phyloP scores from a whole-genome alignment of 768 basidiomycete species.

The Nidula microcarpa region DNA sequence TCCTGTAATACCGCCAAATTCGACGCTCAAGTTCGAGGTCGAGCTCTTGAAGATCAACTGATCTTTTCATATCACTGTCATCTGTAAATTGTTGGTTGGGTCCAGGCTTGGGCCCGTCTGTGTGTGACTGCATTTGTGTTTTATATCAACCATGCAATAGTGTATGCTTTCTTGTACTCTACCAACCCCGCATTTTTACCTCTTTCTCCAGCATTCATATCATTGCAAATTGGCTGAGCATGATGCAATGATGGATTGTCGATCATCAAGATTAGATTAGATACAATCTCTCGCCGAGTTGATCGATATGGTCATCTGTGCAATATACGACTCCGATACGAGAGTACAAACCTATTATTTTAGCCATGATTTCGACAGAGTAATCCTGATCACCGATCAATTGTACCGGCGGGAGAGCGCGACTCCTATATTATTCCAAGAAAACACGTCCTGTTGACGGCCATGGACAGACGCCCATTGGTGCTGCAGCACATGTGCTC shows the following conservation, averaged over 20 bases:
- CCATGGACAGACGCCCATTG: too few relatives aligned
- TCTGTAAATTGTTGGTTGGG: slow-evolving; percentile 5
- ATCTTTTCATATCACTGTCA: slow-evolving; percentile 3
- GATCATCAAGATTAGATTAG: slow-evolving; percentile 10
- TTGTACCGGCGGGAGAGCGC: too few relatives aligned
- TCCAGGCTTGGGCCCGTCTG: slow-evolving; percentile 8
- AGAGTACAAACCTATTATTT: too few relatives aligned
- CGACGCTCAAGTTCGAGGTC: slow-evolving; percentile 78
- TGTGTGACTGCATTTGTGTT: slow-evolving; percentile 15
- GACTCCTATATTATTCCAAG: too few relatives aligned
- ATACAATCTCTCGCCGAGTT: not conserved
- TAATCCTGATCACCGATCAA: too few relatives aligned
- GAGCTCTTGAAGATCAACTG: slow-evolving; percentile 72
- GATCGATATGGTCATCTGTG: too few relatives aligned
- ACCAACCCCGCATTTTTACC: slow-evolving; percentile 1
- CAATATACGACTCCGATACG: too few relatives aligned
- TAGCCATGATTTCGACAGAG: too few relatives aligned
- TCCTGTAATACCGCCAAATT: slow-evolving; percentile 74
- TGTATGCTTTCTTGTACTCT: slow-evolving; percentile 22
- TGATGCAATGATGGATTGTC: slow-evolving; percentile 5
- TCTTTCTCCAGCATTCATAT: slow-evolving; percentile 2
- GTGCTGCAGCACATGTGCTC: too few relatives aligned
- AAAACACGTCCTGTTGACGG: too few relatives aligned
- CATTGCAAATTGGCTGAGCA: not conserved
- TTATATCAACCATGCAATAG: slow-evolving; percentile 19